Evolutionary conservation across 2,329 filamentous ascomycete genomes (phyloP), one percentile per base, ranked within the genome.

Genomic region (Stachybotrys chlorohalonatus): DNA sequence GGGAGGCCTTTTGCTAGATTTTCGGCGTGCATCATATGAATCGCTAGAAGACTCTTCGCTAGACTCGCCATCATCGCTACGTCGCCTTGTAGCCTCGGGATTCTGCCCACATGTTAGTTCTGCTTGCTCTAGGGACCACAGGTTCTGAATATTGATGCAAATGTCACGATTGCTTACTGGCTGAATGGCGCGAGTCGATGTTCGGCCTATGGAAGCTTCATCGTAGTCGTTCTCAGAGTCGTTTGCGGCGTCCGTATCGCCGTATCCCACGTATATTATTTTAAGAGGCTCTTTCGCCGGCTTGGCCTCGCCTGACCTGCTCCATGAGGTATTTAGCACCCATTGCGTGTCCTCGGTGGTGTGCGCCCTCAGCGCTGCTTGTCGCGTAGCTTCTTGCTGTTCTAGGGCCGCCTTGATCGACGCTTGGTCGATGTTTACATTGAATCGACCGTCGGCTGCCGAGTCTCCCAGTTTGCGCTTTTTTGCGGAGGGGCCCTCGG

Each of bases 311-410:
- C 60, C 61, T 11, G 59, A 48, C 15, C 63, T 58, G 42, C 59
- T 53, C 51, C 62, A 59, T 15, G 62, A 60, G 53, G 82, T 77
- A 57, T 83, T 84, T 54, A 92, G 72, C 16, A 89, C 85, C 89
- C 89, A 93, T 66, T 85, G 84, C 16, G 86, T 86, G 67, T 92
- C 89, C 53, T 85, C 83, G 48, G 80, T 77, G 8, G 83, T 82
- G 57, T 84, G 82, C 61, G 79, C 80, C 57, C 85, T 81, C 11
- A 89, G 65, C 46, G 83, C 76, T 57, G 79, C 76, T 64, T 82
- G 78, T 8, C 83, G 79, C 62, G 84, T 86, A 52, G 78, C 77
- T 67, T 90, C 87, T 63, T 89, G 85, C 39, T 82, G 80, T 6
- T 83, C 81, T 13, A 87, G 67, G 2, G 86, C 85, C 4, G 81